These are phyloP conservation scores for Triticum timopheevii DNA, from an alignment of 176 grass and related monocot genomes.

Conservation along the genomic window DNA sequence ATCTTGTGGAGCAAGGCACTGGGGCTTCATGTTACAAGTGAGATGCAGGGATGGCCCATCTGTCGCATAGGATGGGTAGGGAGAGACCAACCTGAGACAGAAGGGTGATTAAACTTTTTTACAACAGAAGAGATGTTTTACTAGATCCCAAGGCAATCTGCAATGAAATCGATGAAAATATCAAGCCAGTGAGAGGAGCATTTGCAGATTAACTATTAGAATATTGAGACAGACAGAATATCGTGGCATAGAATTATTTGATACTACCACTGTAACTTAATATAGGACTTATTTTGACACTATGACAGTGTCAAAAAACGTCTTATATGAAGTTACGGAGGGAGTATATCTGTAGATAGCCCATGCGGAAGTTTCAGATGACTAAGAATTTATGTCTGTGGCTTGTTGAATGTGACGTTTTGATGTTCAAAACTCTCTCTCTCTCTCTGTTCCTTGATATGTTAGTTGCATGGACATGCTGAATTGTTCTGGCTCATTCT, in stretches of 20 bases:
- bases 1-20: background rate
- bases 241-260: background rate
- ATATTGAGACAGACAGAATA: background rate
- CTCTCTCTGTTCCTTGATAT: constrained; percentile 10
- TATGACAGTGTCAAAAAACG: no score
- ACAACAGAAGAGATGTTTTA: background rate
- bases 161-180: background rate
- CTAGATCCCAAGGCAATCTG: background rate
- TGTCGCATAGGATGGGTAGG: background rate
- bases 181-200: background rate
- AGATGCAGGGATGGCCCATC: constrained; percentile 3
- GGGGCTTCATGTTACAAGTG: background rate
- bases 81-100: background rate
- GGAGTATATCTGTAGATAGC: background rate
- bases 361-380: background rate
- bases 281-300: no score
- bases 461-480: constrained; percentile 9
- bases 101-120: background rate
- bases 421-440: constrained; percentile 1
- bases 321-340: no score
- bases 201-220: background rate
- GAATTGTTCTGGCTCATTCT: constrained; percentile 25
- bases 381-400: background rate
- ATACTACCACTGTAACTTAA: background rate
- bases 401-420: background rate